Evolutionary conservation across 2,329 filamentous ascomycete species (phyloP), one percentile per base, ranked within the genome.

Genomic region (Exophiala sp.): DNA sequence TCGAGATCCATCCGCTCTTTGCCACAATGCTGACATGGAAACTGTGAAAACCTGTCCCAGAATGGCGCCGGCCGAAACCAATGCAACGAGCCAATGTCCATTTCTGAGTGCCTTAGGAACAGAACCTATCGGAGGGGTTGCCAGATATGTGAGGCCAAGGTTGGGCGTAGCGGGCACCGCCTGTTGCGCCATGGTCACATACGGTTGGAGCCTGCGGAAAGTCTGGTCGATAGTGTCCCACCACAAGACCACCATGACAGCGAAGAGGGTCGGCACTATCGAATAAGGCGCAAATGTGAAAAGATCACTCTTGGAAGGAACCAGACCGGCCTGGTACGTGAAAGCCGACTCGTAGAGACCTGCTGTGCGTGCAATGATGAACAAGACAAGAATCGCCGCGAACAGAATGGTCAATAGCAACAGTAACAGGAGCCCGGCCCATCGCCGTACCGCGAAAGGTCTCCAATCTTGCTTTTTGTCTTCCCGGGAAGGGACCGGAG

Each of bases 121-220:
- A 30, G 44, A 46, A 19, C 32, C 34, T 9, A 43, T 9, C 8
- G 48, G 35, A 23, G 29, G 45, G 5, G 48, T 37, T 2, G 41
- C 22, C 8, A 43, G 11, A 27, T 52, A 52, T 13, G 44, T 34
- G 16, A 48, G 29, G 29, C 50, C 53, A 10, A 40, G n/a, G 8
- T 39, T 37, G 2, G 49, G 16, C 9, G 19, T 9, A 6, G 42
- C 35, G 5, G 50, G 24, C 13, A 18, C 27, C 30, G 53, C 34
- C 34, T 43, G 27, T 16, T 43, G 23, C 3, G 48, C 46, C 50
- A 56, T 57, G 10, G 50, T 54, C 13, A 55, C 41, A 44, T 46
- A 58, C 8, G 53, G 56, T 29, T 58, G 56, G 24, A 57, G 24
- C 21, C 39, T 19, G 18, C 51, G 47, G 32, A 57, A 52, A 5